Percentiles rank a stretch among this genome's conserved stretches.
phyloP scores from a whole-genome alignment of 2,329 filamentous ascomycete genomes.

The Geosmithia morbida region DNA sequence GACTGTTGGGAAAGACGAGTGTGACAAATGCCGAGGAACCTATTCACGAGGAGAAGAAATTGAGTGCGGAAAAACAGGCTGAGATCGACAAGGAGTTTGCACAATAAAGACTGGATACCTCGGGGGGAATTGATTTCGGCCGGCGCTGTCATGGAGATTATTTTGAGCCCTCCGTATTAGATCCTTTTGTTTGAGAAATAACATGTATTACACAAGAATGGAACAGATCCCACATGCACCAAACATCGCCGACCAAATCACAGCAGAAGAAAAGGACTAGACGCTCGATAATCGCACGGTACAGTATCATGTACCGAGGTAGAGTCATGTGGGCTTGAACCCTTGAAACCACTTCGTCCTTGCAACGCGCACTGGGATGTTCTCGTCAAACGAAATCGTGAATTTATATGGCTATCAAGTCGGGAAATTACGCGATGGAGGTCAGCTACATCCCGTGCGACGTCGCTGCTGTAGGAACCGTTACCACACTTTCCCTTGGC shows the following conservation, averaged over 20 bases:
- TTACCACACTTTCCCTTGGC: conserved; percentile 1
- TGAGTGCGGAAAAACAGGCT: not conserved
- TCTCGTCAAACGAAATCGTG: conserved; percentile 2
- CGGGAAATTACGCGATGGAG: conserved; percentile 10
- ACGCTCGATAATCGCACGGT: no score
- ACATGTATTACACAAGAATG: not conserved
- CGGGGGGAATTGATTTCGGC: not conserved
- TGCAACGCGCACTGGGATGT: no score
- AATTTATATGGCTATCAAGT: conserved; percentile 13
- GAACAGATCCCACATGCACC: no score
- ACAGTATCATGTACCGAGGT: no score
- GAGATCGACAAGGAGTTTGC: not conserved
- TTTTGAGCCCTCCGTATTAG: not conserved
- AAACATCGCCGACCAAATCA: no score
- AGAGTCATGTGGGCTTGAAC: no score
- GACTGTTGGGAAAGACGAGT: not conserved
- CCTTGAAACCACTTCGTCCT: conserved; percentile 1
- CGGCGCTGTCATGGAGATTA: not conserved
- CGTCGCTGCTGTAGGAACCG: conserved; percentile 5
- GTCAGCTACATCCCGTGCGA: conserved; percentile 34
- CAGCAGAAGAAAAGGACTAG: no score
- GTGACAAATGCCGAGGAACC: not conserved
- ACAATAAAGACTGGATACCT: not conserved
- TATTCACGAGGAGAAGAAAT: not conserved
- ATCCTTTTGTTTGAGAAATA: not conserved